Evolutionary conservation across 2,329 filamentous ascomycete genomes (phyloP).

Genomic region (Neofusicoccum umdonicola): DNA sequence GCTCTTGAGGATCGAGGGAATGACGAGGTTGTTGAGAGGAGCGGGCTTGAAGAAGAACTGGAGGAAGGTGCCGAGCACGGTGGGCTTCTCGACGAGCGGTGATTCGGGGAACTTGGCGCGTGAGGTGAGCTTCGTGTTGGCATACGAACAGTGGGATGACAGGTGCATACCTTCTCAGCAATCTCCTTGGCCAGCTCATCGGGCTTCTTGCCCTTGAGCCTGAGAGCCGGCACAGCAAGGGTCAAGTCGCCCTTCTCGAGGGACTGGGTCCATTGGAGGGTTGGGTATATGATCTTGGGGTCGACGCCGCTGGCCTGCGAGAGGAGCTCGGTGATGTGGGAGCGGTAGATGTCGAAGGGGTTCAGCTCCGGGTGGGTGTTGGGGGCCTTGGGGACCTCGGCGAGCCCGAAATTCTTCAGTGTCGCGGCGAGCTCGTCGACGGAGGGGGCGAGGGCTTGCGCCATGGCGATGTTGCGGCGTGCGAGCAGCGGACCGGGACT

Average conservation of each 20-base stretch:
- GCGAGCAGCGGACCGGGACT: neutral
- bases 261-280: slow-evolving; percentile 73
- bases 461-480: slow-evolving; percentile 8
- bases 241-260: slow-evolving; percentile 82
- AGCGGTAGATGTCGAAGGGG: slow-evolving; percentile 75
- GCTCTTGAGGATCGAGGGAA: slow-evolving; percentile 67
- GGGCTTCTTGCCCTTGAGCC: slow-evolving; percentile 66
- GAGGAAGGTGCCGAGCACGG: slow-evolving; percentile 66
- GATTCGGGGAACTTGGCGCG: slow-evolving; percentile 65
- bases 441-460: slow-evolving; percentile 5
- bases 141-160: neutral
- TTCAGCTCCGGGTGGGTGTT: slow-evolving; percentile 63
- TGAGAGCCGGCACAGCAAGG: slow-evolving; percentile 74
- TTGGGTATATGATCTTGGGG: slow-evolving; percentile 67
- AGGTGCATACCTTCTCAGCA: slow-evolving; percentile 41
- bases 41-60: slow-evolving; percentile 77
- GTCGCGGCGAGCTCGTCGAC: slow-evolving; percentile 39
- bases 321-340: slow-evolving; percentile 69
- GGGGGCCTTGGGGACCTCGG: slow-evolving; percentile 38
- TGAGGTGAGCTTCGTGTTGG: neutral
- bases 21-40: slow-evolving; percentile 62
- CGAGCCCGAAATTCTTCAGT: slow-evolving; percentile 37
- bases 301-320: slow-evolving; percentile 69
- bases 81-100: slow-evolving; percentile 69
- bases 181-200: slow-evolving; percentile 57